Conservation (phyloP, 768 basidiomycete genomes). For the Cubamyces lactineus region DNA sequence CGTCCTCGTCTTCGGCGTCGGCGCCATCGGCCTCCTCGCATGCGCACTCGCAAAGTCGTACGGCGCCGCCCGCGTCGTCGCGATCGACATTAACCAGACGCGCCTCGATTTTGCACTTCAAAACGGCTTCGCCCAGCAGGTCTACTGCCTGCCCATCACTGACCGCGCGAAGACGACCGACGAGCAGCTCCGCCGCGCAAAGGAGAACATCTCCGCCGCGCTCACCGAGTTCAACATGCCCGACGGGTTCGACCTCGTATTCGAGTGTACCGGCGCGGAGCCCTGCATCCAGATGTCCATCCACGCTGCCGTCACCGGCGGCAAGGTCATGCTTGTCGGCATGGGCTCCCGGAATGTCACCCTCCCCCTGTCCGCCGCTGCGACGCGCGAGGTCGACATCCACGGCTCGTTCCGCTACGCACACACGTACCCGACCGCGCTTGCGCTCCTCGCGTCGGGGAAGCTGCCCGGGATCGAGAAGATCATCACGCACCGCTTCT, state of each 20-base stretch:
- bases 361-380: conserved; percentile 83
- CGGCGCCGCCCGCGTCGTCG: conserved; percentile 74
- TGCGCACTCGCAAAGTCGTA: conserved; percentile 74
- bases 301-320: conserved; percentile 80
- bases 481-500: conserved; percentile 80
- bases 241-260: conserved; percentile 90
- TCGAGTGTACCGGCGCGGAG: conserved; percentile 96
- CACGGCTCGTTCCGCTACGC: conserved; percentile 91
- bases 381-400: conserved; percentile 89
- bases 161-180: conserved; percentile 50
- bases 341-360: conserved; percentile 89
- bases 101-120: conserved; percentile 78
- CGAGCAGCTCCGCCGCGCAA: conserved; percentile 62
- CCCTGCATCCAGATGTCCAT: conserved; percentile 89
- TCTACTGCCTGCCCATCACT: conserved; percentile 60
- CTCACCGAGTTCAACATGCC: conserved; percentile 58
- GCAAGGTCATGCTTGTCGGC: conserved; percentile 91
- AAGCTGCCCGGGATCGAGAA: conserved; percentile 65
- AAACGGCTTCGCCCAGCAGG: conserved; percentile 77
- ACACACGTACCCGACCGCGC: conserved; percentile 88
- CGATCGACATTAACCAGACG: conserved; percentile 83
- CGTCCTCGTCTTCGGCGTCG: conserved; percentile 89
- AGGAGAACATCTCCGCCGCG: conserved; percentile 54
- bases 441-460: conserved; percentile 67
- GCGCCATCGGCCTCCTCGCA: conserved; percentile 91